Base-by-base conservation (phyloP, 768 basidiomycete genomes). In the Pisolithus sp. region DNA sequence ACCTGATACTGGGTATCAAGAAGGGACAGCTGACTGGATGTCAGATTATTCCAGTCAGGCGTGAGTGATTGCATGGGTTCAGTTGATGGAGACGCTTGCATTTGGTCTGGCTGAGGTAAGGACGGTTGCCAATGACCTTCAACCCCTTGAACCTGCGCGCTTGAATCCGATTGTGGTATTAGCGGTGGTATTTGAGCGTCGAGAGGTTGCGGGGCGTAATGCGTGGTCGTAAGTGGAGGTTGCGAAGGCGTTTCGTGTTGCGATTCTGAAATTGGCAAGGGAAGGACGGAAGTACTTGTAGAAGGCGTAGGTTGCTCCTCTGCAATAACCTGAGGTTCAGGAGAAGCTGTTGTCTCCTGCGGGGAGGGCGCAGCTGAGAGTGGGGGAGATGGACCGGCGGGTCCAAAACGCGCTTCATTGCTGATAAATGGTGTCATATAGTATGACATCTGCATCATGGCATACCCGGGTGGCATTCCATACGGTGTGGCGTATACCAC, bases 351-450 rank as follows among this genome's bases (percentile, higher is more conserved):
- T n/a, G 63, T 56, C 2, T 66, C 66, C 9, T 53, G 60, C 12
- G 79, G 78, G 2, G 81, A 79, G 7, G 75, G 65, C 5, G 76
- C 76, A 15, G 73, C 73, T 0, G 81, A 81, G 31, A 79, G 52
- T 0, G 79, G 79, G 2, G 81, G 79, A 0, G 78, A 76, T n/a
- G 79, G 76, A 0, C 76, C 77, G 10, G 57, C 62, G n/a, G 70
- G 56, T 26, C 70, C 70, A 51, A 55, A 58, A n/a, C 36, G 49
- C 42, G 49, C 49, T 45, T 72, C 72, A 3, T 52, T 56, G 2
- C 47, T 50, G 60, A 45, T 26, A 12, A 30, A 64, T n/a, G 40
- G 70, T 55, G 30, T 53, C 63, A 56, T 48, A 54, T 54, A 57
- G 40, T 55, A 53, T 38, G 53, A 59, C 63, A 55, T 48, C 52